These are phyloP conservation scores for Selaginella moellendorffii DNA, from an alignment of 75 land plant genomes.

Conservation along the genomic window DNA sequence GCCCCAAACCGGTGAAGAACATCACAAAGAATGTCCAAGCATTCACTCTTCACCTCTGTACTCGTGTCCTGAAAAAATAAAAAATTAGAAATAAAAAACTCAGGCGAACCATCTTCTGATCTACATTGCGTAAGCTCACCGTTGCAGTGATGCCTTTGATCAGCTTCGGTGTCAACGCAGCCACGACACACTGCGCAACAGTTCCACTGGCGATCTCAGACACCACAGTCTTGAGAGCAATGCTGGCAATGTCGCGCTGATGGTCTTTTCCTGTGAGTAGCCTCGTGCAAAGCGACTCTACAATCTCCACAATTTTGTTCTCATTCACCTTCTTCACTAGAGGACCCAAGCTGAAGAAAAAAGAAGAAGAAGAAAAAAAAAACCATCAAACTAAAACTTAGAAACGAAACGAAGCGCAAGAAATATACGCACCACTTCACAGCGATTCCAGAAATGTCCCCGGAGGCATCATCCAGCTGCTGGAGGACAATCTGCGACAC, in stretches of 20 bases:
- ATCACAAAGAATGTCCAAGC: slow-evolving; percentile 89
- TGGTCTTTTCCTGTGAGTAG: slow-evolving; percentile 80
- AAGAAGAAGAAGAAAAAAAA: too few relatives aligned
- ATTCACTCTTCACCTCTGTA: slow-evolving; percentile 82
- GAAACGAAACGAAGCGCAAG: too few relatives aligned
- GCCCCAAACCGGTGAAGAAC: slow-evolving; percentile 91
- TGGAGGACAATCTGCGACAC: slow-evolving; percentile 59
- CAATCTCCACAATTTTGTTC: slow-evolving; percentile 66
- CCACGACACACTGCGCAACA: slow-evolving; percentile 58
- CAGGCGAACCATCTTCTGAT: not conserved
- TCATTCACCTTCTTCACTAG: slow-evolving; percentile 85
- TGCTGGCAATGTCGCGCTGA: slow-evolving; percentile 85
- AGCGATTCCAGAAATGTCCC: slow-evolving; percentile 93
- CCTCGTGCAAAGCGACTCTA: slow-evolving; percentile 56
- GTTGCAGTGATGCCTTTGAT: slow-evolving; percentile 52
- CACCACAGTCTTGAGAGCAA: slow-evolving; percentile 86
- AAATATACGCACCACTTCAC: slow-evolving; percentile 65
- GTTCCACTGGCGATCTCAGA: slow-evolving; percentile 57
- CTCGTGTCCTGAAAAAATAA: slow-evolving; percentile 38
- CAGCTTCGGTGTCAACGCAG: slow-evolving; percentile 50
- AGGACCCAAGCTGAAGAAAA: slow-evolving; percentile 73
- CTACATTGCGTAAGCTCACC: slow-evolving; percentile 33
- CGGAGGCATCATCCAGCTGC: slow-evolving; percentile 93
- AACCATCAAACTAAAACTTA: too few relatives aligned
- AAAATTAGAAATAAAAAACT: not conserved